These are phyloP conservation scores for Knoxdaviesia proteae DNA, from an alignment of 2,329 filamentous ascomycete genomes.

Conservation along the genomic window DNA sequence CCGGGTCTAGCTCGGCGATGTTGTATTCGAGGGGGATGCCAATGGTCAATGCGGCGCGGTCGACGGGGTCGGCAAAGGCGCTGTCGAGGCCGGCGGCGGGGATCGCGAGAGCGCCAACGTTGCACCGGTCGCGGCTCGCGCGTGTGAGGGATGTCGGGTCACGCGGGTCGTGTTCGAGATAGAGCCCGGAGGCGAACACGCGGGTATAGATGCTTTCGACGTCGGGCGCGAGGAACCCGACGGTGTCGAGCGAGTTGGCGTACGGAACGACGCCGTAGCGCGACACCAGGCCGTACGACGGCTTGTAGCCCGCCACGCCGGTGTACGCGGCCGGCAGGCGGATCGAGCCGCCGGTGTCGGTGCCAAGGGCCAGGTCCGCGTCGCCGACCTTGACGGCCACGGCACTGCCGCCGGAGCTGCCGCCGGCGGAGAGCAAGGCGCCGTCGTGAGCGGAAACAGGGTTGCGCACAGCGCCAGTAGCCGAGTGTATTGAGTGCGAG, in stretches of 20 bases:
- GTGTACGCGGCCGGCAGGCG: constrained; percentile 76
- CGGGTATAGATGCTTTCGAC: constrained; percentile 29
- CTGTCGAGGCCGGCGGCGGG: constrained; percentile 18
- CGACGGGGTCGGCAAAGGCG: constrained; percentile 3
- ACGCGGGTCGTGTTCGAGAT: constrained; percentile 35
- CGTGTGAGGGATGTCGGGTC: constrained; percentile 55
- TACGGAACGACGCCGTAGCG: constrained; percentile 77
- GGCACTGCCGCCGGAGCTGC: constrained; percentile 86
- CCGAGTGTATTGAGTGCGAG: constrained; percentile 56
- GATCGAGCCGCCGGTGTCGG: constrained; percentile 82
- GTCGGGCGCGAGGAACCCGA: constrained; percentile 48
- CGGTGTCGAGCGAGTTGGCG: constrained; percentile 80
- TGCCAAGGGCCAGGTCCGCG: constrained; percentile 52
- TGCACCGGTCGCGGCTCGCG: constrained; percentile 29
- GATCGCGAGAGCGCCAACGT: constrained; percentile 8
- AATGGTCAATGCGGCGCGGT: constrained; percentile 20
- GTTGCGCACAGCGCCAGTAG: constrained; percentile 42
- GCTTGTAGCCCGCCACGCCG: constrained; percentile 69
- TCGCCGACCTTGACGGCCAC: constrained; percentile 50
- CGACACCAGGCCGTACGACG: constrained; percentile 73
- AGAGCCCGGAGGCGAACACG: constrained; percentile 26
- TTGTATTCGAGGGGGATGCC: constrained; percentile 64
- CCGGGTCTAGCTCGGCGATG: constrained; percentile 53
- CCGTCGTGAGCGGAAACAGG: constrained; percentile 15
- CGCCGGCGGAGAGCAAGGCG: constrained; percentile 45